These are phyloP conservation scores for Mytilinidion resinicola DNA, from an alignment of 495 filamentous ascomycete species.

Conservation along the genomic window DNA sequence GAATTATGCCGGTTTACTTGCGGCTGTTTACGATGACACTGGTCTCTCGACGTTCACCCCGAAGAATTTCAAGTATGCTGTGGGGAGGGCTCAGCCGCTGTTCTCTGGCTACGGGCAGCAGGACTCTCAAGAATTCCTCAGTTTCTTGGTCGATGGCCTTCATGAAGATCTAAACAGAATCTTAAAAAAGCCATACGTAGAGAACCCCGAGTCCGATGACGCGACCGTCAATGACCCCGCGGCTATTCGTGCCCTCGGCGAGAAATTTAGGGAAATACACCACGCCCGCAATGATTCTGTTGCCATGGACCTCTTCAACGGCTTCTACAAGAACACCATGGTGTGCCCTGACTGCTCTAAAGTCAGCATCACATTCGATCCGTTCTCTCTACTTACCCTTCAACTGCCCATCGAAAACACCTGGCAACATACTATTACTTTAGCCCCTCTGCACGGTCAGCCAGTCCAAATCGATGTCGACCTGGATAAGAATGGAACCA, in stretches of 20 bases:
- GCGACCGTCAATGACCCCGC: slow-evolving; percentile 82
- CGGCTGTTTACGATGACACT: slow-evolving; percentile 62
- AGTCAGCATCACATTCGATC: slow-evolving; percentile 97
- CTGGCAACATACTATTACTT: slow-evolving; percentile 66
- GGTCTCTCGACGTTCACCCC: slow-evolving; percentile 61
- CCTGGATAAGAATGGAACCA: slow-evolving; percentile 71
- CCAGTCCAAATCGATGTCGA: slow-evolving; percentile 75
- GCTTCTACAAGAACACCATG: slow-evolving; percentile 96
- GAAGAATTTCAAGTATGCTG: slow-evolving; percentile 66
- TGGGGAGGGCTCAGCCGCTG: slow-evolving; percentile 70
- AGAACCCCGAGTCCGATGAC: slow-evolving; percentile 96
- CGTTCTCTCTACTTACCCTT: slow-evolving; percentile 89
- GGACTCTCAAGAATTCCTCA: slow-evolving; percentile 96
- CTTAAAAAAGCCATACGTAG: slow-evolving; percentile 91
- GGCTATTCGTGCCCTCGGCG: slow-evolving; percentile 73
- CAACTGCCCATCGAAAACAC: slow-evolving; percentile 79
- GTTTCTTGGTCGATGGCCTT: slow-evolving; percentile 87
- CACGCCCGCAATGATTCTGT: slow-evolving; percentile 90
- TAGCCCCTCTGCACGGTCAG: slow-evolving; percentile 59
- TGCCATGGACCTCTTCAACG: slow-evolving; percentile 88
- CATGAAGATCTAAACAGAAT: slow-evolving; percentile 94
- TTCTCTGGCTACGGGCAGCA: slow-evolving; percentile 96
- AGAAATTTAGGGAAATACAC: slow-evolving; percentile 84
- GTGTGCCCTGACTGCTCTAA: slow-evolving; percentile 87
- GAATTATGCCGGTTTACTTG: slow-evolving; percentile 66